A percentile compares a stretch with the other conserved stretches of the same genome.
Evolutionary conservation across 768 basidiomycete genomes (phyloP).

Genomic region (Suillus placidus): DNA sequence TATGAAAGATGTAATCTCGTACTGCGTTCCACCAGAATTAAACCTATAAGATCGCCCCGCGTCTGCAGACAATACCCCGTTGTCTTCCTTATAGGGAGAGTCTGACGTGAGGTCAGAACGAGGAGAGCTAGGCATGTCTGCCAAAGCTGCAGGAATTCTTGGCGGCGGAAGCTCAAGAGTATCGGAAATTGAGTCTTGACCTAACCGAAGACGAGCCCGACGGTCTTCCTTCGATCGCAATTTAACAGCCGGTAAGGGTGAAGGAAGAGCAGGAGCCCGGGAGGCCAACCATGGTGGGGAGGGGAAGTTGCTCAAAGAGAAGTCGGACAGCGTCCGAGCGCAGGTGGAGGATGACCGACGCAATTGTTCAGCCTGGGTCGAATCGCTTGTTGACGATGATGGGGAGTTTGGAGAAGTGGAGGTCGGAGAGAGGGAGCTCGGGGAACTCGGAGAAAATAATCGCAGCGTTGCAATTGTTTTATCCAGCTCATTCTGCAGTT

Average conservation of each 20-base stretch:
- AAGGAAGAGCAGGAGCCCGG: slow-evolving; percentile 21
- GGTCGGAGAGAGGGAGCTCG: background rate
- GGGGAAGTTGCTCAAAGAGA: slow-evolving; percentile 74
- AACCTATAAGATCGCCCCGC: slow-evolving; percentile 26
- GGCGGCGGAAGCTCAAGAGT: slow-evolving; percentile 18
- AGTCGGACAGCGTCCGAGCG: slow-evolving; percentile 44
- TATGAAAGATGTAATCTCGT: slow-evolving; percentile 78
- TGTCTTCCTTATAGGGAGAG: slow-evolving; percentile 21
- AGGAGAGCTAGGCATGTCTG: slow-evolving; percentile 24
- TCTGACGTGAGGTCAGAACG: slow-evolving; percentile 20
- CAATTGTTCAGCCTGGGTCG: slow-evolving; percentile 12
- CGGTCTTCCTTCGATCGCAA: slow-evolving; percentile 27
- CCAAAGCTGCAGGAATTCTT: slow-evolving; percentile 26
- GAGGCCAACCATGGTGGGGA: slow-evolving; percentile 50
- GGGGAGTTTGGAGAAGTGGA: slow-evolving; percentile 29
- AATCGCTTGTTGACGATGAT: slow-evolving; percentile 36
- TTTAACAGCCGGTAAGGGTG: slow-evolving; percentile 16
- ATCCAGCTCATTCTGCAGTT: slow-evolving; percentile 67
- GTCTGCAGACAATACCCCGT: slow-evolving; percentile 14
- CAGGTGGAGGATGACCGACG: slow-evolving; percentile 26
- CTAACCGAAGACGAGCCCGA: slow-evolving; percentile 17
- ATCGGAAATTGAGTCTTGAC: background rate
- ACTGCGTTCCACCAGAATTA: slow-evolving; percentile 55
- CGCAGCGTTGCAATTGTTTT: slow-evolving; percentile 62
- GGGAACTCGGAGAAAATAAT: slow-evolving; percentile 39